Base-by-base conservation (phyloP, 768 basidiomycete genomes). In the Lentinula sp. region DNA sequence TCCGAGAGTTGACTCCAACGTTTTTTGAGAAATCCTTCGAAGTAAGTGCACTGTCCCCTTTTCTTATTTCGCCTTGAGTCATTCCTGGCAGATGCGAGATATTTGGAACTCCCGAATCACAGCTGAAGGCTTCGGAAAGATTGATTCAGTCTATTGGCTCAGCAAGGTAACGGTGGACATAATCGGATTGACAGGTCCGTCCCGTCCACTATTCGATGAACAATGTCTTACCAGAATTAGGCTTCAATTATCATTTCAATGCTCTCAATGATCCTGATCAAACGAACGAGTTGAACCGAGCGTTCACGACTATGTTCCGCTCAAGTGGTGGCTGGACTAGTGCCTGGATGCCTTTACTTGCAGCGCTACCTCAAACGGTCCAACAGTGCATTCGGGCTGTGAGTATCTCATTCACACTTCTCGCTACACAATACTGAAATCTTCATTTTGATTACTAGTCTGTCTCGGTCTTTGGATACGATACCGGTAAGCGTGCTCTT, bases 251-350 rank as follows among this genome's bases (percentile, higher is more conserved):
- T 56, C 65, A 70, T 16, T 74, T 76, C 59, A 62, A 74, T 39
- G 68, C 73, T 3, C 65, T 73, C 46, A 65, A 67, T 20, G 33
- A 49, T 12, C 28, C 28, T 3, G 63, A 63, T 42, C 64, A 76
- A 43, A 75, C 72, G 53, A 81, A 79, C 66, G 81, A 85, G 63
- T 76, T 86, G 3, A 78, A 81, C 43, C 65, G 74, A 20, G 83
- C 84, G 1, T 87, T 86, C 63, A 70, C 74, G 8, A 71, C 77
- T 13, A 76, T 84, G 36, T 85, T 86, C 63, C 69, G 69, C 9
- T 71, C 80, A 8, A 73, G 78, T 18, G 75, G 72, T 23, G 75
- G 72, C 36, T 43, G 39, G 2, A 32, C 33, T 51, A 51, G 50
- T 16, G 8, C 13, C 16, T 68, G 81, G 56, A 0, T 32, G 79